Base-by-base conservation (phyloP, 805 yeast genomes). In the Pichia nanzhaoensis region DNA sequence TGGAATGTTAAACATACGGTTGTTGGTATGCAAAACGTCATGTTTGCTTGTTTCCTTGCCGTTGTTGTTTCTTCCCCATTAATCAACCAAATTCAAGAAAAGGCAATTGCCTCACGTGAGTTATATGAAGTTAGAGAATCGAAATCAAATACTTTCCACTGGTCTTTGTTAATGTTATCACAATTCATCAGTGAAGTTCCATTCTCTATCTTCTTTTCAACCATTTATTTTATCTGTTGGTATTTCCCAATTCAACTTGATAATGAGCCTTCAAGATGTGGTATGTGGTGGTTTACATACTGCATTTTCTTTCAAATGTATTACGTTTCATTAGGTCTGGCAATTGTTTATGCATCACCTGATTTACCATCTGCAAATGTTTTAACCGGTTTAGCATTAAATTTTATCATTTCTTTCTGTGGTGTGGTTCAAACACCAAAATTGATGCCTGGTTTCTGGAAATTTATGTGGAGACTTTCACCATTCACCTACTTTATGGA, bases 371-470 rank as follows among this genome's bases (percentile, higher is more conserved):
- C 86, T 17, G 89, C 89, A 6, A 75, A 78, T 39, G 79, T 80
- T 44, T 61, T 82, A 36, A 65, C 73, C 40, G 72, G 82, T 38
- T 62, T 83, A 51, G 63, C 76, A 48, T 73, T 77, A 59, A 67
- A 81, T 28, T 74, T 83, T 58, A 62, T 75, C 55, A 70, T 82
- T 45, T 66, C 80, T 19, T 84, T 84, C 68, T 73, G 84, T 60
- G 88, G 90, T 67, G 82, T 82, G 45, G 67, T 80, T 47, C 86
- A 80, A 56, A 77, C 79, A 19, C 65, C 65, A 6, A 32, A 49
- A 3, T 64, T 70, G 44, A 74, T 84, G 80, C 93, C 95, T 10
- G 80, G 85, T 2, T 86, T 86, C 69, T 86, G 95, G 95, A 78
- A 75, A 39, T 86, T 83, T 60, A 83, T 86, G 89, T 81, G 84